A percentile compares a stretch with the other conserved stretches of the same genome.
These are phyloP conservation scores for Lodderomyces oxycetoniae DNA, from an alignment of 1,139 yeast species.

Conservation along the genomic window DNA sequence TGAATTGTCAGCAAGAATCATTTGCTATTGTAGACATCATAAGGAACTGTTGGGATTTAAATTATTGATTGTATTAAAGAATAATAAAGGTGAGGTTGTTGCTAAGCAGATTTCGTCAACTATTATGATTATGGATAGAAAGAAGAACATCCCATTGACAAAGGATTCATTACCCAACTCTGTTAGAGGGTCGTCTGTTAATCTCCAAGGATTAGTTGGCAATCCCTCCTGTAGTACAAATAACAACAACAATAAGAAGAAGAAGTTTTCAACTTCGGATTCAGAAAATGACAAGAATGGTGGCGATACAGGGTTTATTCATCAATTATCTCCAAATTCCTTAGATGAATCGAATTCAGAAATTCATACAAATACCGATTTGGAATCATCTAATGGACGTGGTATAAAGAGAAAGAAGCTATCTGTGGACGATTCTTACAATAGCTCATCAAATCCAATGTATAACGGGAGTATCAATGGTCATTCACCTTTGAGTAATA, in stretches of 20 bases:
- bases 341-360: slow-evolving; percentile 65
- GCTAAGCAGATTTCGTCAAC: slow-evolving; percentile 71
- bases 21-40: slow-evolving; percentile 95
- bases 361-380: slow-evolving; percentile 42
- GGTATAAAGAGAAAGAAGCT: slow-evolving; percentile 40
- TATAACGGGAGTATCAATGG: slow-evolving; percentile 40
- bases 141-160: slow-evolving; percentile 46
- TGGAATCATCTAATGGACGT: slow-evolving; percentile 24
- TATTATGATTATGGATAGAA: slow-evolving; percentile 90
- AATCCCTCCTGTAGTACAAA: slow-evolving; percentile 8
- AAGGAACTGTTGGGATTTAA: slow-evolving; percentile 77
- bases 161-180: slow-evolving; percentile 17
- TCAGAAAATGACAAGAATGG: slow-evolving; percentile 11
- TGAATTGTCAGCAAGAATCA: slow-evolving; percentile 79
- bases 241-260: slow-evolving; percentile 9
- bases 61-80: slow-evolving; percentile 64
- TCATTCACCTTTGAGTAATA: slow-evolving; percentile 42
- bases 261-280: slow-evolving; percentile 10
- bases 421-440: slow-evolving; percentile 42
- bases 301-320: slow-evolving; percentile 13
- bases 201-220: slow-evolving; percentile 13
- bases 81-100: slow-evolving; percentile 54
- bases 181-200: slow-evolving; percentile 21
- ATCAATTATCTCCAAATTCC: slow-evolving; percentile 57
- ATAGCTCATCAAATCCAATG: slow-evolving; percentile 39